Evolutionary conservation across 768 basidiomycete genomes (phyloP).

Genomic region (Tulasnella sp.): DNA sequence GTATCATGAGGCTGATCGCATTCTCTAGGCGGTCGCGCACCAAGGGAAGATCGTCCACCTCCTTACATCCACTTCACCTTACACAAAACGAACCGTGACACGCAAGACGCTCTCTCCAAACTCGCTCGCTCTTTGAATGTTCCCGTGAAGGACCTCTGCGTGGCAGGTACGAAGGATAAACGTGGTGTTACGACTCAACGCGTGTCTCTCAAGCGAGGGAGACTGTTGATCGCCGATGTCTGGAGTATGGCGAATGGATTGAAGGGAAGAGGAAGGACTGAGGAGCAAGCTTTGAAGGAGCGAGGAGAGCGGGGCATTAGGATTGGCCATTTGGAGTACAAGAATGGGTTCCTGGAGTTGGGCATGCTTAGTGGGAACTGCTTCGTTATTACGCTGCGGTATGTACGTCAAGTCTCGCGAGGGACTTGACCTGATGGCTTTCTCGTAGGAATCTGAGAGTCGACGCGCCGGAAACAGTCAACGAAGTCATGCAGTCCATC

Average conservation of each 20-base stretch:
- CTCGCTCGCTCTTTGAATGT: constrained; percentile 69
- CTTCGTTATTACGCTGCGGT: constrained; percentile 92
- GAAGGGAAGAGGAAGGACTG: constrained; percentile 43
- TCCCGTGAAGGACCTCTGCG: constrained; percentile 67
- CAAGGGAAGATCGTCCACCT: constrained; percentile 8
- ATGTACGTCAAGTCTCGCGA: constrained; percentile 18
- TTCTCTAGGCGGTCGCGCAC: constrained; percentile 4
- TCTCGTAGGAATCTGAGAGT: constrained; percentile 76
- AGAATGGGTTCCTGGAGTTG: constrained; percentile 70
- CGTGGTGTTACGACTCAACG: constrained; percentile 93
- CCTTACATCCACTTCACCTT: constrained; percentile 94
- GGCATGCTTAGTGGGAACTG: constrained; percentile 96
- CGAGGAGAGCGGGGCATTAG: constrained; percentile 88
- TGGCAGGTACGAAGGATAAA: constrained; percentile 97
- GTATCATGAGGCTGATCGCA: no score
- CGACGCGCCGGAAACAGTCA: constrained; percentile 57
- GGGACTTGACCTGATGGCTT: no score
- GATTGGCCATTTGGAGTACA: constrained; percentile 79
- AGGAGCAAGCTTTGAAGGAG: constrained; percentile 46
- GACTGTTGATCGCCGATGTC: constrained; percentile 66
- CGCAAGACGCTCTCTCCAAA: constrained; percentile 81
- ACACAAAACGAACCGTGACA: constrained; percentile 96
- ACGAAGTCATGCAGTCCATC: constrained; percentile 63
- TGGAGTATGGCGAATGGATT: constrained; percentile 63
- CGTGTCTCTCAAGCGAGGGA: constrained; percentile 67